These are phyloP conservation scores for Eustoma russellianum DNA, from an alignment of 257 asterid genomes.

Conservation along the genomic window DNA sequence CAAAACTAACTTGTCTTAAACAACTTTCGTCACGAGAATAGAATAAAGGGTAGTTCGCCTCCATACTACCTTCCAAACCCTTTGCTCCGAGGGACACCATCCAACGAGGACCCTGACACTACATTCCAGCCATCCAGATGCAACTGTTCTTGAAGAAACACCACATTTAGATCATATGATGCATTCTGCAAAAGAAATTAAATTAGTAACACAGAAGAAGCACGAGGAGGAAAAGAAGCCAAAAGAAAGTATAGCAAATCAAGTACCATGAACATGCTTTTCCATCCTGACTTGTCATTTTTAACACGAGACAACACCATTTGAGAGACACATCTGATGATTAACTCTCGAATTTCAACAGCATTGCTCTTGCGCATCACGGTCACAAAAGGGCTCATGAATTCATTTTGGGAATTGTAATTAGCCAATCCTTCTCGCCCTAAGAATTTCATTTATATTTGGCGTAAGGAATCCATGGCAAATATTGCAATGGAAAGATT, in stretches of 20 bases:
- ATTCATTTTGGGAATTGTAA: conserved; percentile 97
- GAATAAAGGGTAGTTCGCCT: too few relatives aligned
- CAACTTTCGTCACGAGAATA: too few relatives aligned
- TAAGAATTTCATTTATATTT: conserved; percentile 92
- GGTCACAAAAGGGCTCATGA: conserved; percentile 97
- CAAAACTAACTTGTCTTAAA: too few relatives aligned
- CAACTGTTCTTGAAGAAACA: too few relatives aligned
- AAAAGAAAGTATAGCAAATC: conserved; percentile 8
- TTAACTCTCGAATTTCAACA: conserved; percentile 94
- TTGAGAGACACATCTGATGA: conserved; percentile 95
- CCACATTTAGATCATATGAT: too few relatives aligned
- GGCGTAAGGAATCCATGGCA: conserved; percentile 97
- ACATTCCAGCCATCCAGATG: too few relatives aligned
- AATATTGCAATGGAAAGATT: conserved; percentile 95
- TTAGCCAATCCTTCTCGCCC: conserved; percentile 98
- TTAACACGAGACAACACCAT: conserved; percentile 97
- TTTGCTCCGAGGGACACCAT: too few relatives aligned
- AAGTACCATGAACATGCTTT: conserved; percentile 99
- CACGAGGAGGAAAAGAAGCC: conserved; percentile 6
- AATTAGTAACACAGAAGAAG: conserved; percentile 4
- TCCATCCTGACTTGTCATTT: conserved; percentile 98
- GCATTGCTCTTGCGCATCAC: conserved; percentile 99
- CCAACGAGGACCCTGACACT: too few relatives aligned
- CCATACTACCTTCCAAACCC: too few relatives aligned
- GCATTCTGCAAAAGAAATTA: not conserved